Evolutionary conservation across 768 basidiomycete species (phyloP).

Genomic region (Mycena venus): DNA sequence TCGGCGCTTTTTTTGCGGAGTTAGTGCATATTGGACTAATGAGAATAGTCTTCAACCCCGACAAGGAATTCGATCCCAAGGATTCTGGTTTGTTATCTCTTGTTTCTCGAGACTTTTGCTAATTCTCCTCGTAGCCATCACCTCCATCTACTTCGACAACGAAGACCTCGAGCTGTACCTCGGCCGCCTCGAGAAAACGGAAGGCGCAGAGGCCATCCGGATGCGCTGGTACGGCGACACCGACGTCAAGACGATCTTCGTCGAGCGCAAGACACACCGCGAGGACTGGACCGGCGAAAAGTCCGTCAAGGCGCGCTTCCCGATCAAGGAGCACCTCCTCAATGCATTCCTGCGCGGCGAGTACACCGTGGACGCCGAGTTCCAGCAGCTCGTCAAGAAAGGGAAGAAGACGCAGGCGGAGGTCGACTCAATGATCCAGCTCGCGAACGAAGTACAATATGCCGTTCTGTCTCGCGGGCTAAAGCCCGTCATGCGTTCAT

Average conservation of each 20-base stretch:
- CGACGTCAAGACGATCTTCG: slow-evolving; percentile 87
- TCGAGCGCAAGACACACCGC: slow-evolving; percentile 92
- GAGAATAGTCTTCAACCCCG: slow-evolving; percentile 85
- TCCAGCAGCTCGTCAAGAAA: slow-evolving; percentile 86
- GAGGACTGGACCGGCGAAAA: slow-evolving; percentile 99
- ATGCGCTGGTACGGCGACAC: slow-evolving; percentile 97
- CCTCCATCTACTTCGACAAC: slow-evolving; percentile 97
- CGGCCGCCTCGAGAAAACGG: slow-evolving; percentile 97
- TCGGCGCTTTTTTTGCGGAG: slow-evolving; percentile 42
- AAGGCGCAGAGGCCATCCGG: slow-evolving; percentile 97
- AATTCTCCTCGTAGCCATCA: slow-evolving; percentile 74
- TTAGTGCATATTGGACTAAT: background rate
- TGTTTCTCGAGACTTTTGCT: background rate
- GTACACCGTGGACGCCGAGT: slow-evolving; percentile 94
- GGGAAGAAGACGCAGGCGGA: slow-evolving; percentile 95
- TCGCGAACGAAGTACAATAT: slow-evolving; percentile 98
- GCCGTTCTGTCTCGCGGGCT: slow-evolving; percentile 86
- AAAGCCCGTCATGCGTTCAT: slow-evolving; percentile 93
- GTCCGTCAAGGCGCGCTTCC: slow-evolving; percentile 96
- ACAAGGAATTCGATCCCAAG: slow-evolving; percentile 91
- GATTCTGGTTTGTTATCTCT: slow-evolving; percentile 70
- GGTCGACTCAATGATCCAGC: slow-evolving; percentile 93
- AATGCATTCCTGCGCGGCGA: slow-evolving; percentile 92
- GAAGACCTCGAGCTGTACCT: slow-evolving; percentile 96
- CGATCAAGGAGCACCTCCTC: slow-evolving; percentile 93